Conservation (phyloP, 2,329 filamentous ascomycete genomes). For the Neocucurbitaria cava region DNA sequence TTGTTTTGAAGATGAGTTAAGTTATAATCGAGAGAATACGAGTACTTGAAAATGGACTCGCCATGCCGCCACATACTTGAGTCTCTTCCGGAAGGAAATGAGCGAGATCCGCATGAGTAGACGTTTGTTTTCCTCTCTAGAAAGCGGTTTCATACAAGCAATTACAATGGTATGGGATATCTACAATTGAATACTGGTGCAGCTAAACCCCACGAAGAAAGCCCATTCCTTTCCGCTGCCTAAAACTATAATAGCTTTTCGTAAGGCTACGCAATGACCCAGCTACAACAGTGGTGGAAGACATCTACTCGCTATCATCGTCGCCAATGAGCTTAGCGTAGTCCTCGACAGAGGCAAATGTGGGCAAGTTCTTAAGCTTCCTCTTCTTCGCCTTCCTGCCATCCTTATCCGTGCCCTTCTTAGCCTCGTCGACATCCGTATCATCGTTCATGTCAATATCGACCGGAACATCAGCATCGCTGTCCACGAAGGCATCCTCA, state of each 20-base stretch:
- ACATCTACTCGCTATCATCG: slow-evolving; percentile 55
- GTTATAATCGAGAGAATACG: background rate
- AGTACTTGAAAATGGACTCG: too few species aligned
- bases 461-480: slow-evolving; percentile 62
- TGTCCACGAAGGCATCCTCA: slow-evolving; percentile 62
- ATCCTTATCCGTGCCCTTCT: slow-evolving; percentile 43
- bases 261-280: background rate
- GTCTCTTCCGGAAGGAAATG: too few species aligned
- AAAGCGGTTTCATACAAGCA: slow-evolving; percentile 6
- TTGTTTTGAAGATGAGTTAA: background rate
- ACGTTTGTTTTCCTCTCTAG: too few species aligned
- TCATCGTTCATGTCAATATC: slow-evolving; percentile 54
- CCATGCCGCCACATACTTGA: too few species aligned
- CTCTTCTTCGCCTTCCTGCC: slow-evolving; percentile 70
- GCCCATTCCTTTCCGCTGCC: background rate
- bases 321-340: slow-evolving; percentile 84
- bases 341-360: slow-evolving; percentile 91
- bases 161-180: slow-evolving; percentile 44
- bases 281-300: slow-evolving; percentile 2
- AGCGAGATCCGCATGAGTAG: too few species aligned
- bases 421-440: slow-evolving; percentile 50
- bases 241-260: background rate
- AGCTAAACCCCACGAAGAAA: slow-evolving; percentile 6
- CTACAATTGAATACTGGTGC: slow-evolving; percentile 31
- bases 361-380: slow-evolving; percentile 87